Evolutionary conservation across 768 basidiomycete species (phyloP), one percentile per base, ranked within the genome.

Genomic region (Solioccasus polychromus): DNA sequence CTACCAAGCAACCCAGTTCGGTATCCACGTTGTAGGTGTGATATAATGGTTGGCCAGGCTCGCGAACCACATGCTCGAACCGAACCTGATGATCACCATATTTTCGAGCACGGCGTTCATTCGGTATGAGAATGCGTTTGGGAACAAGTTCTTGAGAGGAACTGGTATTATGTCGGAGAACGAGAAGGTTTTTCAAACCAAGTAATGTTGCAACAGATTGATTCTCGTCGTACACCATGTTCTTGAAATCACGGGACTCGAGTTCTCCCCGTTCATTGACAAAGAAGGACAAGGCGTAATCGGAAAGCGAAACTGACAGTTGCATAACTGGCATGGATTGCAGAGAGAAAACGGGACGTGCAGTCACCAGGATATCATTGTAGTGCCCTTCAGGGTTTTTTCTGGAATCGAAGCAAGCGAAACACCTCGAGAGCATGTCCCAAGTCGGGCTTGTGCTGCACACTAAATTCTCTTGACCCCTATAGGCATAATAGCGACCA

Each of bases 121-220:
- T 12, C 35, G 69, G 71, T 37, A 76, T 52, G 30, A 74, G 47
- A 32, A 75, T 62, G 9, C 36, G 39, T 25, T 54, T 39, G 9
- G 48, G 43, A 4, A 15, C 11, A 29, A 43, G 32, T 5, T 43
- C 45, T 7, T 1, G n/a, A n/a, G n/a, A 14, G 31, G 12, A 38
- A 5, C 31, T 29, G 29, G 18, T 5, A 3, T 43, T 54, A 42
- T 36, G 32, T 10, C 32, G 32, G 17, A 34, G 32, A 5, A 34
- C 32, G 18, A 34, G 32, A 6, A 8, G 32, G 18, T 18, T 34
- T 6, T 8, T 17, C 32, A 34, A 34, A 17, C 32, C 17, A 18
- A 34, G 18, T 10, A 34, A 10, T 3, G 32, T 34, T 6, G n/a
- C 32, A 7, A 34, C 10, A n/a, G 32, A 34, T 18, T 34, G 32